These are phyloP conservation scores for Solanum dulcamara DNA, from an alignment of 257 asterid genomes.

Conservation along the genomic window DNA sequence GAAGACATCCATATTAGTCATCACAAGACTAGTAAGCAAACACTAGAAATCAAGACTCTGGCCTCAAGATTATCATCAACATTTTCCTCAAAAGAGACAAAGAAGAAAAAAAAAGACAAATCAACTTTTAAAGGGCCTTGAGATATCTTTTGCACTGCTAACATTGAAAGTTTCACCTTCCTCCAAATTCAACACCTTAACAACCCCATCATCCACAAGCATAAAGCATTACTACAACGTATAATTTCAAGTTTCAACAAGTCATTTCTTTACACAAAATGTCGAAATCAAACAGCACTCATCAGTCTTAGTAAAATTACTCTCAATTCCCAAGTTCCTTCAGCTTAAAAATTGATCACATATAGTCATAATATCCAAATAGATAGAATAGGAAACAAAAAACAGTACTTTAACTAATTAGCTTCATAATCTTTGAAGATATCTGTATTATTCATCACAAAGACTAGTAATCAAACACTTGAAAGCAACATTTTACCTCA, in stretches of 20 bases:
- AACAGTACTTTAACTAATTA: background rate
- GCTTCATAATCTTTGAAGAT: too few species aligned
- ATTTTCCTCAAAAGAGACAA: background rate
- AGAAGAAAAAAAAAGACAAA: too few species aligned
- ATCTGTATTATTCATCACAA: too few species aligned
- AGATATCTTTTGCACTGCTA: background rate
- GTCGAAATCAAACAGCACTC: background rate
- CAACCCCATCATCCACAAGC: too few species aligned
- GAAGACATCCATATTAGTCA: background rate
- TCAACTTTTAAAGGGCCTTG: too few species aligned
- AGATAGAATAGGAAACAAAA: background rate
- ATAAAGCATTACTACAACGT: background rate
- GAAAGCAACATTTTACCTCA: background rate
- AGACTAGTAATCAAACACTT: too few species aligned
- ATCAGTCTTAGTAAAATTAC: background rate
- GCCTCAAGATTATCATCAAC: background rate
- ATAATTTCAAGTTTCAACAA: too few species aligned
- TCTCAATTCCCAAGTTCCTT: background rate
- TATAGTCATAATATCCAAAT: background rate
- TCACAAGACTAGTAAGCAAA: background rate
- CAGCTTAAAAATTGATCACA: background rate
- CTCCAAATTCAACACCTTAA: constrained; percentile 46
- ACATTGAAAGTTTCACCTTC: background rate
- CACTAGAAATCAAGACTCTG: background rate
- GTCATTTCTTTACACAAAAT: too few species aligned